These are phyloP conservation scores for Bauhinia variegata DNA, from an alignment of 306 rosid genomes.

Conservation along the genomic window DNA sequence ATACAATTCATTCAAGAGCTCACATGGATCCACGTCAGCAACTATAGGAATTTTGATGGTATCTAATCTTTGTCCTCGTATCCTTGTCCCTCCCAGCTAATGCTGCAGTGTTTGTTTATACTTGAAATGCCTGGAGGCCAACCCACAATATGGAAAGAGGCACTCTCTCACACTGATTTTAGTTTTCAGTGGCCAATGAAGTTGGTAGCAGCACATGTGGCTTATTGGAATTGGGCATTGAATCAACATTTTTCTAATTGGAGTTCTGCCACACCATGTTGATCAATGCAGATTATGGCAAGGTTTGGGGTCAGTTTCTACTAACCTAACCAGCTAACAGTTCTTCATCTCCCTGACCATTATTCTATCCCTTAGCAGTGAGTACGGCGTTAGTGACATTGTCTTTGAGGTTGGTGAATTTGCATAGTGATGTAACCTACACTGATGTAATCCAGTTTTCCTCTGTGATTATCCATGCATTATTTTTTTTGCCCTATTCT, in stretches of 20 bases:
- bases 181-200: slow-evolving; percentile 19
- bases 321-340: slow-evolving; percentile 43
- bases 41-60: too few species aligned
- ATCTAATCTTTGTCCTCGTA: too few species aligned
- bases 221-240: too few species aligned
- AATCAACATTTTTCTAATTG: too few species aligned
- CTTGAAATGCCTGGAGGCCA: slow-evolving; percentile 41
- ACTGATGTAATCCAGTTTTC: slow-evolving; percentile 42
- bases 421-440: slow-evolving; percentile 49
- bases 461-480: slow-evolving; percentile 37
- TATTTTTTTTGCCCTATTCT: background rate
- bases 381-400: slow-evolving; percentile 33
- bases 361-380: slow-evolving; percentile 19
- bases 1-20: too few species aligned
- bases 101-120: slow-evolving; percentile 36
- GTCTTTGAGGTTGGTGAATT: slow-evolving; percentile 43
- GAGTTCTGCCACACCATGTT: too few species aligned
- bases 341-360: slow-evolving; percentile 26
- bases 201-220: slow-evolving; percentile 36
- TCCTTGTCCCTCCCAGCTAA: slow-evolving; percentile 42
- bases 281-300: slow-evolving; percentile 37
- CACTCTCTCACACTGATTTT: too few species aligned
- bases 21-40: too few species aligned
- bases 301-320: slow-evolving; percentile 36
- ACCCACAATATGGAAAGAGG: slow-evolving; percentile 36